A percentile compares a stretch with the other conserved stretches of the same genome.
Evolutionary conservation across 2,329 filamentous ascomycete genomes (phyloP).

Genomic region (Paramyrothecium sp.): DNA sequence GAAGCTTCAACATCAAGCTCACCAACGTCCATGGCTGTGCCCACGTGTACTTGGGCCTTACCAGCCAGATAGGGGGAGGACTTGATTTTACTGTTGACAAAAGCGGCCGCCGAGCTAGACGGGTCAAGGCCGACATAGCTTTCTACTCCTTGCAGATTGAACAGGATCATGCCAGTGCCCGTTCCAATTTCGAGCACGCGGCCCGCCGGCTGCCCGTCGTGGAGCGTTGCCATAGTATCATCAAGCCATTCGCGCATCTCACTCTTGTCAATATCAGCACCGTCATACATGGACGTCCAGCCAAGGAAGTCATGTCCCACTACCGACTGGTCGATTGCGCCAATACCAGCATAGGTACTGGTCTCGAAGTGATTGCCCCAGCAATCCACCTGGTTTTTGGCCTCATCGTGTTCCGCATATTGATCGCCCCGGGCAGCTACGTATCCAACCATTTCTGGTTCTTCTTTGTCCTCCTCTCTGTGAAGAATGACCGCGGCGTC

Average conservation of each 20-base stretch:
- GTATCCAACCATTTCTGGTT: slow-evolving; percentile 11
- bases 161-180: slow-evolving; percentile 15
- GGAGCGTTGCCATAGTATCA: slow-evolving; percentile 10
- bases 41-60: not conserved
- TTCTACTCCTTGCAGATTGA: slow-evolving; percentile 7
- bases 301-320: slow-evolving; percentile 11
- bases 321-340: slow-evolving; percentile 4
- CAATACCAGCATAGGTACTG: not conserved
- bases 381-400: not conserved
- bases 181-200: slow-evolving; percentile 12
- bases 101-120: slow-evolving; percentile 2
- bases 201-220: not conserved
- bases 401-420: not conserved
- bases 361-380: not conserved
- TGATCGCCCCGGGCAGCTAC: slow-evolving; percentile 6
- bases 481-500: slow-evolving; percentile 14
- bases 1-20: not conserved
- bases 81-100: slow-evolving; percentile 3
- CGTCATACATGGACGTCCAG: slow-evolving; percentile 17
- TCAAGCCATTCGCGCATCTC: slow-evolving; percentile 19
- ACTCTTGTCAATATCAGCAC: slow-evolving; percentile 6
- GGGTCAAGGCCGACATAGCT: slow-evolving; percentile 7
- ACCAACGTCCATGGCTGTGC: not conserved
- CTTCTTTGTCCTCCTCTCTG: not conserved
- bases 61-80: slow-evolving; percentile 1